phyloP scores from a whole-genome alignment of 1,284 basidiomycete genomes.

The Ustilago esculenta region DNA sequence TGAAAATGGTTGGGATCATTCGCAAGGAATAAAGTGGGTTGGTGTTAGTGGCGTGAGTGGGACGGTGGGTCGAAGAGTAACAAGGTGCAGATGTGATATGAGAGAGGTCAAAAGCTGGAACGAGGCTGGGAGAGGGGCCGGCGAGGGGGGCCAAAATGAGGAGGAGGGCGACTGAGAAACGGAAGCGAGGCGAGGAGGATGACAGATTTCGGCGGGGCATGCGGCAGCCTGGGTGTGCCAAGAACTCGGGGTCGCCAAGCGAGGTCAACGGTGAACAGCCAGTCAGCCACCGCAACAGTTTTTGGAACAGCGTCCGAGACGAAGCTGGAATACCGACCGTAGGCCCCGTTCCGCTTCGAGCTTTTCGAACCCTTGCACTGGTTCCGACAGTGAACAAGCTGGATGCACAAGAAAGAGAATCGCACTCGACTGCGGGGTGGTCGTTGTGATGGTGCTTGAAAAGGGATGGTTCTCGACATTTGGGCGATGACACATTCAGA shows the following conservation, averaged over 20 bases:
- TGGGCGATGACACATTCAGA: too few relatives aligned
- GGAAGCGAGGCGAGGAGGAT: too few relatives aligned
- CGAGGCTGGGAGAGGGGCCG: too few relatives aligned
- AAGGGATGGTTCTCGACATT: too few relatives aligned
- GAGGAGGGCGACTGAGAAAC: too few relatives aligned
- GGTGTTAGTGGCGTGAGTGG: background rate
- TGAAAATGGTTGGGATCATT: background rate
- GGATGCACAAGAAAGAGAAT: too few relatives aligned
- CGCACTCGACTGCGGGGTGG: too few relatives aligned
- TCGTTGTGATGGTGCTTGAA: too few relatives aligned
- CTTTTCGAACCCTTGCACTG: too few relatives aligned
- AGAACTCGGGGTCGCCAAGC: slow-evolving; percentile 28
- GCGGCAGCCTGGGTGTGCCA: slow-evolving; percentile 9
- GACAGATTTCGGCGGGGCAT: background rate
- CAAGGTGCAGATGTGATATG: background rate
- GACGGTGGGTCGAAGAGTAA: background rate
- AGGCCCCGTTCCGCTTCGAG: background rate
- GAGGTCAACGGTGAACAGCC: slow-evolving; percentile 20
- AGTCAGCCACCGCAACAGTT: background rate
- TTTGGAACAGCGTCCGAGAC: background rate
- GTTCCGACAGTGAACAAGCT: too few relatives aligned
- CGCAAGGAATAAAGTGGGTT: background rate
- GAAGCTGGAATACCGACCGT: too few relatives aligned
- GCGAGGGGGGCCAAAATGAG: background rate
- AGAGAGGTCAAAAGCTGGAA: background rate